Percentiles rank a stretch among this genome's conserved stretches.
Conservation (phyloP, 164 flowering plant genomes). For the Nymphaea thermarum region DNA sequence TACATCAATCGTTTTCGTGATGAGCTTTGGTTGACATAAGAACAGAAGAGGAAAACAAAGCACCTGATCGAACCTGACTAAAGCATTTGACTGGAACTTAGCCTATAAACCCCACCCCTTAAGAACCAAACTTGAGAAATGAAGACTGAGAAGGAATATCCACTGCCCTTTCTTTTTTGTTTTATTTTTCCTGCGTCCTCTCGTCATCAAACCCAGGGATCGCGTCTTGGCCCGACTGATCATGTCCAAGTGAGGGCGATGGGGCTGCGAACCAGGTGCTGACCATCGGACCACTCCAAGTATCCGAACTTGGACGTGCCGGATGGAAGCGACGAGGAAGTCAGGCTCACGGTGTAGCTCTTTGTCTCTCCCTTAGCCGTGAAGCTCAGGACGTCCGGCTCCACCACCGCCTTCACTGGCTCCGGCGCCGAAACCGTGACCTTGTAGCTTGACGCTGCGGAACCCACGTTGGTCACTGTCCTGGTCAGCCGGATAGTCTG, state of each 20-base stretch:
- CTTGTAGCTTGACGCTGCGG: conserved; percentile 15
- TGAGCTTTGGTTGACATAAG: too few relatives aligned
- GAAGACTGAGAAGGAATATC: too few relatives aligned
- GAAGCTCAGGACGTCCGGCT: conserved; percentile 21
- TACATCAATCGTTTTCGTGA: too few relatives aligned
- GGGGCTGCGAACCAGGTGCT: neutral
- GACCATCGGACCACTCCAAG: neutral
- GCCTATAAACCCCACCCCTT: too few relatives aligned
- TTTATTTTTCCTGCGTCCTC: too few relatives aligned
- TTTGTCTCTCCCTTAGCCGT: conserved; percentile 16
- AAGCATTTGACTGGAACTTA: too few relatives aligned
- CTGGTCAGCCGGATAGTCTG: neutral
- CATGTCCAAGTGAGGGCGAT: conserved; percentile 1
- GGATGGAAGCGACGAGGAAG: neutral
- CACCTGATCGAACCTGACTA: too few relatives aligned
- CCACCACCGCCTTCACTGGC: conserved; percentile 21
- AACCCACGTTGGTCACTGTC: conserved; percentile 39
- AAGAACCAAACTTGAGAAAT: too few relatives aligned
- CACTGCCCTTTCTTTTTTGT: too few relatives aligned
- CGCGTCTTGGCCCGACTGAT: neutral
- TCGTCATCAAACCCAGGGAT: too few relatives aligned
- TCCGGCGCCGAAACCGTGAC: conserved; percentile 12
- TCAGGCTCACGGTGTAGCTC: conserved; percentile 9
- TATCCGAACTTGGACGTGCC: neutral
- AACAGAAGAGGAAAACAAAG: too few relatives aligned